A percentile compares a stretch with the other conserved stretches of the same genome.
phyloP scores from a whole-genome alignment of 2,329 filamentous ascomycete genomes.

The Mollisiaceae sp. region DNA sequence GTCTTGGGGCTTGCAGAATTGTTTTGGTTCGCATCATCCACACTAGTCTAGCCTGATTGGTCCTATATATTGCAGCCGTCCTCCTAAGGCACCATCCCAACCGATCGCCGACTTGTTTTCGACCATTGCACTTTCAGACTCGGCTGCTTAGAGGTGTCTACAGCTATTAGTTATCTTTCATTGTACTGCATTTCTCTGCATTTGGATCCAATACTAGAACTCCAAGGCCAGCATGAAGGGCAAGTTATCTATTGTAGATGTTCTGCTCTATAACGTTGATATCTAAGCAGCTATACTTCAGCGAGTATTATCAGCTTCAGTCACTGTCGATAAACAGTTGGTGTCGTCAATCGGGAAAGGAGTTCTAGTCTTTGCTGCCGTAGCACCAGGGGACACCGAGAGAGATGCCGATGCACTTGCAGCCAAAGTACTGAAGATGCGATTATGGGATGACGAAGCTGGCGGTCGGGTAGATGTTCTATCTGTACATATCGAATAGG shows the following conservation, averaged over 20 bases:
- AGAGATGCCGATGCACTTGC: constrained; percentile 87
- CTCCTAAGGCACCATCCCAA: neutral
- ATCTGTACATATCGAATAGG: constrained; percentile 15
- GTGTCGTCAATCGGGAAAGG: constrained; percentile 92
- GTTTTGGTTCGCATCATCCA: neutral
- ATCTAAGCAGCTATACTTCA: constrained; percentile 78
- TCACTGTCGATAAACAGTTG: constrained; percentile 89
- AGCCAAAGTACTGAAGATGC: constrained; percentile 85
- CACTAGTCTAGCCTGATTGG: neutral
- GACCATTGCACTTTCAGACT: neutral
- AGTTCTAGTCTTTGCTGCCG: constrained; percentile 86
- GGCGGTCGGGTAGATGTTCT: constrained; percentile 37
- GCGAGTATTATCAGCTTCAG: constrained; percentile 91
- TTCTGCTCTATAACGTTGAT: constrained; percentile 22
- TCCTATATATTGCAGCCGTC: neutral
- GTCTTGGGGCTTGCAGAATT: neutral
- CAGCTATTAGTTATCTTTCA: neutral
- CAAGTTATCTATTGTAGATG: neutral
- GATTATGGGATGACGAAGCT: constrained; percentile 70
- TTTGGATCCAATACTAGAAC: neutral
- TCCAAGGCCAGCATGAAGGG: constrained; percentile 24
- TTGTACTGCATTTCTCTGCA: neutral
- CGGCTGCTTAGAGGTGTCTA: neutral
- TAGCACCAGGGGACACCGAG: constrained; percentile 87
- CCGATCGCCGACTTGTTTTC: neutral